A percentile compares a stretch with the other conserved stretches of the same genome.
phyloP scores from a whole-genome alignment of 352 stramenopile species.

The Globisporangium camurandrum region DNA sequence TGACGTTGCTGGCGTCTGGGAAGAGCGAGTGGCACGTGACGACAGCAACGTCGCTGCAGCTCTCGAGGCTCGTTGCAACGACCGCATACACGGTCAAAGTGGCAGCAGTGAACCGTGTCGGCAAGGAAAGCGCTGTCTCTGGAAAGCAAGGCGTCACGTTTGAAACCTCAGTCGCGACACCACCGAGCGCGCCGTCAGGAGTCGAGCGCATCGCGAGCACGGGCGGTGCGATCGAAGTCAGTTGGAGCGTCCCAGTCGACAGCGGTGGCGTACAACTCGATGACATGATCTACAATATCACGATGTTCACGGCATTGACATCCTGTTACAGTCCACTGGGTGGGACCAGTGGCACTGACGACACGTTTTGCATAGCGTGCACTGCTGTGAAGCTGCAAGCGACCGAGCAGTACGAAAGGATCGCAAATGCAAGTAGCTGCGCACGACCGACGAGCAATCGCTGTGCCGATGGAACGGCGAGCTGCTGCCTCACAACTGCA shows the following conservation, averaged over 20 bases:
- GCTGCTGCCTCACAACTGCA: slow-evolving; percentile 32
- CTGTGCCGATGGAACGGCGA: slow-evolving; percentile 29
- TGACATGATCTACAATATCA: slow-evolving; percentile 39
- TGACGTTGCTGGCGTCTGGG: slow-evolving; percentile 14
- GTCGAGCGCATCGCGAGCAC: slow-evolving; percentile 21
- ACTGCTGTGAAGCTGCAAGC: slow-evolving; percentile 21
- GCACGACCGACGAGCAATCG: slow-evolving; percentile 5
- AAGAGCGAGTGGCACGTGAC: slow-evolving; percentile 11
- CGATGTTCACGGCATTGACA: slow-evolving; percentile 19
- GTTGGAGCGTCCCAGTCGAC: slow-evolving; percentile 33
- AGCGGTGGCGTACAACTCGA: slow-evolving; percentile 24
- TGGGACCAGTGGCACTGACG: background rate
- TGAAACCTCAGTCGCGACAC: slow-evolving; percentile 17
- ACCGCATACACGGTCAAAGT: slow-evolving; percentile 50
- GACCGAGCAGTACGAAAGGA: slow-evolving; percentile 21
- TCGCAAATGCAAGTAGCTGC: slow-evolving; percentile 11
- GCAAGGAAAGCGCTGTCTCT: slow-evolving; percentile 15
- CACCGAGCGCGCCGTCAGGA: slow-evolving; percentile 26
- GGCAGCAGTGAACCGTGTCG: slow-evolving; percentile 24
- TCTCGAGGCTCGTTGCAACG: slow-evolving; percentile 23
- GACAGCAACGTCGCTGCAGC: slow-evolving; percentile 8
- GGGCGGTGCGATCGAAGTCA: slow-evolving; percentile 43
- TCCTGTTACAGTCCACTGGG: slow-evolving; percentile 21
- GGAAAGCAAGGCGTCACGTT: slow-evolving; percentile 26
- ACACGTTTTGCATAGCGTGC: background rate